Base-by-base conservation (phyloP, 2,329 filamentous ascomycete genomes). In the Harringtonia aguacate region DNA sequence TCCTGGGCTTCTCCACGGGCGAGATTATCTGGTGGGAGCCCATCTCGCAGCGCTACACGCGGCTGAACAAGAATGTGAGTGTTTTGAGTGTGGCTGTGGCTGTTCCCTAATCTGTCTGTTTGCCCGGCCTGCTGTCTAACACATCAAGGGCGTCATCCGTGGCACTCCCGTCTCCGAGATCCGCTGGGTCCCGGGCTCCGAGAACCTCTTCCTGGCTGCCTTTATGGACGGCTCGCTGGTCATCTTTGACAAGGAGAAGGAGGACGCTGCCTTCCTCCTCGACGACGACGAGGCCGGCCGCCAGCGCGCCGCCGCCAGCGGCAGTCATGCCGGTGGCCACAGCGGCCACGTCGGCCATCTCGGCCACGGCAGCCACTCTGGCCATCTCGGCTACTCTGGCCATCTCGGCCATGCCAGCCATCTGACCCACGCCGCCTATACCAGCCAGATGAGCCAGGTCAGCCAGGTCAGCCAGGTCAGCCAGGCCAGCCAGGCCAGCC, bases 21-120 rank as follows among this genome's bases (percentile, higher is more conserved):
- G 92, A 98, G 61, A 88, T 98, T 39, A 90, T 98, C 49, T 98
- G 92, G 92, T 97, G 92, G 70, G 92, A 98, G 63, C 89, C 92
- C 12, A 86, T 95, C 56, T 90, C 88, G 33, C 90, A 97, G 56
- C 88, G 94, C 59, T 98, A 98, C 62, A 86, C 87, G 4, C 81
- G 92, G 18, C 73, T 98, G 56, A 98, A 98, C 60, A 98, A 98
- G 66, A 97, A 97, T 60, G 82, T 84, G 63, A 53, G 73, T n/a
- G 10, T 24, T 21, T 50, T 35, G n/a, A n/a, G n/a, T n/a, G n/a
- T n/a, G n/a, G n/a, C n/a, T n/a, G n/a, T n/a, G n/a, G n/a, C n/a
- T n/a, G n/a, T 48, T 13, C 40, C n/a, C 28, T 36, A 27, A 8
- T 17, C n/a, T 20, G 10, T 13, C 4, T 33, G 4, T 17, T 34